A percentile compares a stretch with the other conserved stretches of the same genome.
Evolutionary conservation across 768 basidiomycete genomes (phyloP).

Genomic region (Clathrus columnatus): DNA sequence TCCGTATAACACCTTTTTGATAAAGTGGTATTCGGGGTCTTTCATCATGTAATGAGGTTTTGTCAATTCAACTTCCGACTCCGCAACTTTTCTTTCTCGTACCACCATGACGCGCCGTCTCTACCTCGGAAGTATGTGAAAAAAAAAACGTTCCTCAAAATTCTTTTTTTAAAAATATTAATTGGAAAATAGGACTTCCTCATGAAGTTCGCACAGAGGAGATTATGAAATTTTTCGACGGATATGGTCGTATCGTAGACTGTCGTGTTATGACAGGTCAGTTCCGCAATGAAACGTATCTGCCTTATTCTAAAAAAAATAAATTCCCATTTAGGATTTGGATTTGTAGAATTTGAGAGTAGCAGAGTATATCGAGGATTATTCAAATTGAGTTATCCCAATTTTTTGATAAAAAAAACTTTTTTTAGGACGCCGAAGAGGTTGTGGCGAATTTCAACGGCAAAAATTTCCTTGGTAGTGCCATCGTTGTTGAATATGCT

Average conservation of each 20-base stretch:
- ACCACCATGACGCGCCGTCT: slow-evolving; percentile 67
- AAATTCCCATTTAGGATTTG: slow-evolving; percentile 54
- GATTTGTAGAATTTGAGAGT: slow-evolving; percentile 94
- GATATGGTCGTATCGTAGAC: slow-evolving; percentile 81
- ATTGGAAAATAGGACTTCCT: slow-evolving; percentile 54
- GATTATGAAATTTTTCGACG: slow-evolving; percentile 82
- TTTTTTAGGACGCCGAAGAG: slow-evolving; percentile 82
- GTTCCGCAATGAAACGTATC: slow-evolving; percentile 20
- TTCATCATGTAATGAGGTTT: background rate
- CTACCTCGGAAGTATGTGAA: slow-evolving; percentile 68
- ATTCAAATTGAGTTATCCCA: no score
- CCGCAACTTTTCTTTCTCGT: slow-evolving; percentile 16
- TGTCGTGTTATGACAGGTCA: slow-evolving; percentile 91
- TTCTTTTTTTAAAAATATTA: background rate
- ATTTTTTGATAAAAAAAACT: background rate
- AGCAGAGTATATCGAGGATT: slow-evolving; percentile 59
- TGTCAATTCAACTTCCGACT: slow-evolving; percentile 3
- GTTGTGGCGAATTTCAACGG: slow-evolving; percentile 82
- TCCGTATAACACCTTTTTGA: background rate
- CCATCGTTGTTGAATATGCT: slow-evolving; percentile 93
- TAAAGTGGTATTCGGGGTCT: background rate
- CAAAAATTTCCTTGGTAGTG: slow-evolving; percentile 83
- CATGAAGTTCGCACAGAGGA: slow-evolving; percentile 77
- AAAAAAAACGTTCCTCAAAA: background rate
- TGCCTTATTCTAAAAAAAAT: background rate